phyloP scores from a whole-genome alignment of 768 basidiomycete species.

The Rhodotorula babjevae region DNA sequence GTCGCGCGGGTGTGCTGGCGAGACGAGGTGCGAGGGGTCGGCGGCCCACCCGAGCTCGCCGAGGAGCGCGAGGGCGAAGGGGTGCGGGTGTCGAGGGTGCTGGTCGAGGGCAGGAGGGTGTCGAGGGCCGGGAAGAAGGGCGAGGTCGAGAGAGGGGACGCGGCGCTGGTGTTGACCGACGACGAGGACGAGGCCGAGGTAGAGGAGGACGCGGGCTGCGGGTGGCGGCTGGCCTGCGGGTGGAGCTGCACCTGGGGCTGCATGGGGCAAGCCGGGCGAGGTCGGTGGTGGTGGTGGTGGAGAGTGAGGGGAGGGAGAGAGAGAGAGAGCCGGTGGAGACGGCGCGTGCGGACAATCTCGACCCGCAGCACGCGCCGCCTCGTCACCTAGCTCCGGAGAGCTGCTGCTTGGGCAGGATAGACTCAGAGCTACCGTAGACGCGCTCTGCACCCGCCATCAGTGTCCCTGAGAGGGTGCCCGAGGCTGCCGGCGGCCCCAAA shows the following conservation, averaged over 20 bases:
- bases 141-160: slow-evolving; percentile 22
- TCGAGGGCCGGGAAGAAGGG: slow-evolving; percentile 31
- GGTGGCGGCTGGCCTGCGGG: slow-evolving; percentile 14
- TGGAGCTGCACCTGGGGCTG: slow-evolving; percentile 15
- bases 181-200: neutral
- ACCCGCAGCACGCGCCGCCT: no score
- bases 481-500: no score
- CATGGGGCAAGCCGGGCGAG: neutral
- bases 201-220: neutral
- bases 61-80: neutral
- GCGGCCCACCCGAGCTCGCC: neutral
- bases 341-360: no score
- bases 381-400: no score
- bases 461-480: no score
- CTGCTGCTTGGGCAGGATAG: no score
- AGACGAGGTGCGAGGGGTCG: neutral
- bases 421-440: no score
- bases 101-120: slow-evolving; percentile 4
- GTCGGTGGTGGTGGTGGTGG: neutral
- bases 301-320: neutral
- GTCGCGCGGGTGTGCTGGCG: neutral
- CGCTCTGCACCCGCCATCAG: no score
- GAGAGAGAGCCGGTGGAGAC: neutral
- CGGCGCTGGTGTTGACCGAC: neutral
- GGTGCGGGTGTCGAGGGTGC: neutral